phyloP scores from a whole-genome alignment of 768 basidiomycete genomes.

The Trametes cinnabarina region DNA sequence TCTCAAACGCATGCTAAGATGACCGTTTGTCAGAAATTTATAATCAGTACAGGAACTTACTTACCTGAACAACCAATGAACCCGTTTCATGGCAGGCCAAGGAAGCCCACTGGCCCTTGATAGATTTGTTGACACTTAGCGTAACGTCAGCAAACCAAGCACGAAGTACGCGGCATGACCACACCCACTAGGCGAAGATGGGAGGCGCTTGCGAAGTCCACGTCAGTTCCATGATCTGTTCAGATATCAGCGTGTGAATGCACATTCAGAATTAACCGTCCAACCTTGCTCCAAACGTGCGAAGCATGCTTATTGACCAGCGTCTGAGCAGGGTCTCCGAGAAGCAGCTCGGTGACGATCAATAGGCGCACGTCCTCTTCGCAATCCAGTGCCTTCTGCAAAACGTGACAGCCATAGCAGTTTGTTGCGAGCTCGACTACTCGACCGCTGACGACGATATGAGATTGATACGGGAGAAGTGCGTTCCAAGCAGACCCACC shows the following conservation, averaged over 20 bases:
- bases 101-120: conserved; percentile 87
- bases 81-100: conserved; percentile 90
- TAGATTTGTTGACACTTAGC: conserved; percentile 76
- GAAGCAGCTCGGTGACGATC: conserved; percentile 81
- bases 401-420: conserved; percentile 86
- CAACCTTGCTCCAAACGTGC: conserved; percentile 89
- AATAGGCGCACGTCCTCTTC: conserved; percentile 82
- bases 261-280: not conserved
- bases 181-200: conserved; percentile 80
- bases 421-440: conserved; percentile 87
- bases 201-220: conserved; percentile 88
- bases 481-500: conserved; percentile 46
- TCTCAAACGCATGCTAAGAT: conserved; percentile 76
- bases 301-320: conserved; percentile 89
- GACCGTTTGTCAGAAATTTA: not conserved
- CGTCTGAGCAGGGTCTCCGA: conserved; percentile 82
- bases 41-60: not conserved
- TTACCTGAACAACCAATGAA: conserved; percentile 81
- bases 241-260: conserved; percentile 2
- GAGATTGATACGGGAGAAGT: too few relatives aligned
- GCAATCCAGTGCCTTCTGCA: conserved; percentile 88
- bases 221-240: conserved; percentile 83
- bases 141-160: not conserved
- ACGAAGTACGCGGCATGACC: not conserved
- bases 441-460: conserved; percentile 51